Evolutionary conservation across 768 basidiomycete species (phyloP), one percentile per base, ranked within the genome.

Genomic region (Daedaleopsis nitida): DNA sequence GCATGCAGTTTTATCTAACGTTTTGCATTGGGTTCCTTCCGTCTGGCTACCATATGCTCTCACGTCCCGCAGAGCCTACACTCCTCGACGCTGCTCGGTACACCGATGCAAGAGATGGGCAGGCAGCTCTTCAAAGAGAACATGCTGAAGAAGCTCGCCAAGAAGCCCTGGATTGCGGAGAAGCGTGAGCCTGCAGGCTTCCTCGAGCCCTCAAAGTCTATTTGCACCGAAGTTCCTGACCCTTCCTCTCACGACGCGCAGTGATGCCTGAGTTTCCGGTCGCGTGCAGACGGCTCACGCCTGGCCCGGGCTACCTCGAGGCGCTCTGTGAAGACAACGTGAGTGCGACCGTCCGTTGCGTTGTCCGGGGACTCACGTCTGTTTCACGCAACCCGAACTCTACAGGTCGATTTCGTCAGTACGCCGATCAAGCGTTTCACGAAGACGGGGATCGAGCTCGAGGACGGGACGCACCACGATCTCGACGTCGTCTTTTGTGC

Each of bases 251-350:
- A 32, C 14, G 7, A 19, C 27, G 10, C 14, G 7, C 52, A 52
- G 37, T 58, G 12, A 58, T 51, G 24, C 86, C 87, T 16, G 74
- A 81, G 50, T 88, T 87, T 65, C 74, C 80, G 3, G 80, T 86
- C 19, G 79, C 75, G 7, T 89, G 86, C 72, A 78, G 86, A 35
- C 78, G 87, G 19, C 71, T 88, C 51, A 89, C 87, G 0, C 86
- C 87, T 2, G 87, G 86, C 0, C 85, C 85, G 12, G 86, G 87
- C 7, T 89, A 86, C 68, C 77, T 89, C 35, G 85, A 88, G 66
- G 84, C 87, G 0, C 73, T 89, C 1, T 83, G 81, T 60, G 79
- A 82, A 72, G 82, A 84, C 64, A 88, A 88, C 67, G 87, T 85
- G 59, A 37, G 73, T 58, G n/a, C n/a, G 27, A 32, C 7, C 27